Evolutionary conservation across 164 flowering plant species (phyloP), one percentile per base, ranked within the genome.

Genomic region (Piper longum): DNA sequence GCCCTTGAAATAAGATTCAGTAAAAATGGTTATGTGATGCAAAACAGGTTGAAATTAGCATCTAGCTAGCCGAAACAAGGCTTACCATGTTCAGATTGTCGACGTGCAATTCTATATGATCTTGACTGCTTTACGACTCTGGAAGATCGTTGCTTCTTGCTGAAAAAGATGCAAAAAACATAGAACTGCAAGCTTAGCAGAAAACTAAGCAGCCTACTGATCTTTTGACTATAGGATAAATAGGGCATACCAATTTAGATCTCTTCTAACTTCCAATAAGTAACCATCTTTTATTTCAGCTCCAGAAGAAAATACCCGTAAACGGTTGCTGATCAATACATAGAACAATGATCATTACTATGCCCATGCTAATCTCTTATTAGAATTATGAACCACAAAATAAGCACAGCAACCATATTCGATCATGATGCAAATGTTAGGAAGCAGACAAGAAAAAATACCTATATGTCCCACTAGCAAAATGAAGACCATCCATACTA

Each of bases 381-480:
- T 48, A 48, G 12, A 3, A 48, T 48, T 60, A 41, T 16, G 43
- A 26, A 40, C 51, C 41, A 60, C 44, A 41, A 60, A 7, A 40
- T 18, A 43, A 43, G 16, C 43, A 36, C 5, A 40, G 45, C 41
- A 16, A 16, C 18, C 14, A 42, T 9, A 7, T 7, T 41, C 7
- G n/a, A 41, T 36, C 48, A 41, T 48, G 12, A 42, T 63, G 26
- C n/a, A 51, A 26, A 16, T 19, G 19, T 45, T 43, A 26, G 36
- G 36, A 17, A 58, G 18, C 39, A 13, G 57, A 45, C 5, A 7
- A 45, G 13, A 57, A 3, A 63, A 59, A 78, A 62, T 26, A 90
- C 97, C 97, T 90, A 80, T 93, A 93, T 48, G 98, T 90, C 40
- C 98, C 97, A 16, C 93, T 90, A 13, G 97, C 95, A n/a, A 90